Conservation (phyloP, 1,284 basidiomycete species). For the Cystobasidiaceae sp. region DNA sequence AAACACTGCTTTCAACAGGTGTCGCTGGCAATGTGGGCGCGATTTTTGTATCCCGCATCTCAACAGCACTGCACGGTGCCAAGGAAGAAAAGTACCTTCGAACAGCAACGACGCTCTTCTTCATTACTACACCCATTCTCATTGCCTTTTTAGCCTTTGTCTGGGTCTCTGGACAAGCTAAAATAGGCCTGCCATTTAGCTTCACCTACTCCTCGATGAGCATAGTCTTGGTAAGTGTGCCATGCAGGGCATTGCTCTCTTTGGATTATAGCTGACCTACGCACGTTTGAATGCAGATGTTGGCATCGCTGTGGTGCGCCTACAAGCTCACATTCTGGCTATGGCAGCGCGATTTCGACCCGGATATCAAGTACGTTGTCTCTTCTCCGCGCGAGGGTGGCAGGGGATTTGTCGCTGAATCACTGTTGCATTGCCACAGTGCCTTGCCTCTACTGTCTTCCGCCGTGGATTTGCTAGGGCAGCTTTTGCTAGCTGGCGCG, state of each 20-base stretch:
- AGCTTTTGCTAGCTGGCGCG: conserved; percentile 61
- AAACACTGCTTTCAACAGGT: conserved; percentile 51
- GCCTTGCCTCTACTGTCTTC: conserved; percentile 87
- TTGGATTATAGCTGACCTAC: conserved; percentile 3
- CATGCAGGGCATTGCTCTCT: too few relatives aligned
- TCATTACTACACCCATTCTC: conserved; percentile 70
- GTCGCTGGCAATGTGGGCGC: conserved; percentile 82
- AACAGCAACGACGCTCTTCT: conserved; percentile 57
- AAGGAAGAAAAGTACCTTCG: conserved; percentile 40
- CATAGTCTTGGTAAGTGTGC: not conserved
- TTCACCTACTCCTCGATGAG: conserved; percentile 51
- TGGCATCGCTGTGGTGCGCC: conserved; percentile 64
- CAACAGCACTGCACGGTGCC: conserved; percentile 69
- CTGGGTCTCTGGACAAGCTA: conserved; percentile 66
- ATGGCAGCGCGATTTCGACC: conserved; percentile 77
- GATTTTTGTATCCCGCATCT: conserved; percentile 84
- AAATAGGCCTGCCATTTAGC: conserved; percentile 62
- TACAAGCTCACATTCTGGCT: conserved; percentile 67
- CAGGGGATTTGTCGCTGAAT: too few relatives aligned
- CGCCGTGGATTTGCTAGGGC: conserved; percentile 84
- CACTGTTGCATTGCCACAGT: too few relatives aligned
- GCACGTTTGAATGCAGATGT: conserved; percentile 56
- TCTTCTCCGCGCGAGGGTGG: conserved; percentile 11
- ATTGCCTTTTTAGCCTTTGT: conserved; percentile 65
- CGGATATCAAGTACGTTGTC: conserved; percentile 56